These are phyloP conservation scores for Phytophthora sp. DNA, from an alignment of 352 stramenopile genomes.

Conservation along the genomic window DNA sequence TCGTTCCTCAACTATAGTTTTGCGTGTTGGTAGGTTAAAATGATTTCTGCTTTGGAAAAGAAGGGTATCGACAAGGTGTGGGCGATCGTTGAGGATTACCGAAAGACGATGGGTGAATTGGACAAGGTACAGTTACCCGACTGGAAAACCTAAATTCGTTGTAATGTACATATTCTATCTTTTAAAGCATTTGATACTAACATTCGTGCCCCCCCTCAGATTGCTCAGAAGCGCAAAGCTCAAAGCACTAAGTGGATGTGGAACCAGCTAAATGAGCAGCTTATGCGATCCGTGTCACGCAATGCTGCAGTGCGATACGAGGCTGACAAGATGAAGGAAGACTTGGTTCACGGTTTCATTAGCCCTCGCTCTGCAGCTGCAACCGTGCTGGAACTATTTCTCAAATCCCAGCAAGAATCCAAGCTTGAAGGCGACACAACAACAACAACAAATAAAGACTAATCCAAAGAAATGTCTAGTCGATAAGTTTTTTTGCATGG, in stretches of 20 bases:
- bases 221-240: constrained; percentile 66
- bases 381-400: constrained; percentile 66
- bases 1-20: neutral
- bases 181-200: neutral
- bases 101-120: constrained; percentile 56
- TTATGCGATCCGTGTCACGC: constrained; percentile 67
- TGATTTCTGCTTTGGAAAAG: constrained; percentile 72
- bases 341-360: constrained; percentile 68
- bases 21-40: constrained; percentile 54
- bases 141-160: neutral
- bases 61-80: constrained; percentile 79
- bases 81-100: constrained; percentile 67
- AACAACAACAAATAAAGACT: too few species aligned
- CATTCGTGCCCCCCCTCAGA: constrained; percentile 32
- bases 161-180: too few species aligned
- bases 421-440: constrained; percentile 14
- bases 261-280: constrained; percentile 80
- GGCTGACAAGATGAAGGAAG: constrained; percentile 63
- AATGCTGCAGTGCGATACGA: constrained; percentile 52
- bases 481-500: too few species aligned
- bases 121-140: constrained; percentile 48
- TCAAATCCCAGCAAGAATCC: constrained; percentile 49
- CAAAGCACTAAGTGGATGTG: constrained; percentile 87
- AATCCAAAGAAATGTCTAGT: neutral
- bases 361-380: constrained; percentile 68